These are phyloP conservation scores for Punctularia strigosozonata DNA, from an alignment of 768 basidiomycete species.

Conservation along the genomic window DNA sequence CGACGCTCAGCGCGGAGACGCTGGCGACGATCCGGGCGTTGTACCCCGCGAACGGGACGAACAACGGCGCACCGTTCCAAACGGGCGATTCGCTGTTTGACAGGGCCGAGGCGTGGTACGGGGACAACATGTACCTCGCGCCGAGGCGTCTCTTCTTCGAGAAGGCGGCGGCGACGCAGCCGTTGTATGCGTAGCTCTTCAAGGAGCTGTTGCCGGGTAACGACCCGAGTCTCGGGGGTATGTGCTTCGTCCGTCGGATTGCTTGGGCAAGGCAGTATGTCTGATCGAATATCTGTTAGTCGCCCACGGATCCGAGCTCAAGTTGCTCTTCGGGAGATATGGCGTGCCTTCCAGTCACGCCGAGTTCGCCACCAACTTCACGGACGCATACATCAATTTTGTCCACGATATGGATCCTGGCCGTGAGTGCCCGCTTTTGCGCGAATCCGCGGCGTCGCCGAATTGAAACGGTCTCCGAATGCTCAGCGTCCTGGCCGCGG, in stretches of 20 bases:
- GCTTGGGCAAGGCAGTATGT: neutral
- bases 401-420: conserved; percentile 41
- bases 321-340: conserved; percentile 33
- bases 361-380: conserved; percentile 31
- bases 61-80: conserved; percentile 36
- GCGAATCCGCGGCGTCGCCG: neutral
- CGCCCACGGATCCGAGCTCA: conserved; percentile 32
- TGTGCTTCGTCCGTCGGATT: conserved; percentile 7
- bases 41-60: conserved; percentile 34
- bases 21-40: conserved; percentile 23
- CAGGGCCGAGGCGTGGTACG: conserved; percentile 39
- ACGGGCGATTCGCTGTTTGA: conserved; percentile 48
- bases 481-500: conserved; percentile 31
- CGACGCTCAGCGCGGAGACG: conserved; percentile 28
- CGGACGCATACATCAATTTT: conserved; percentile 42
- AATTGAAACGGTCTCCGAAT: neutral
- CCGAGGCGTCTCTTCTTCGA: conserved; percentile 36
- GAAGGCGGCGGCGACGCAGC: conserved; percentile 30
- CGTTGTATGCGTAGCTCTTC: conserved; percentile 41
- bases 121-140: conserved; percentile 38
- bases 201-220: conserved; percentile 43
- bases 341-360: conserved; percentile 29
- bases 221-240: conserved; percentile 33
- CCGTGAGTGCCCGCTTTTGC: conserved; percentile 18
- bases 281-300: conserved; percentile 17